Conservation (phyloP, 2,329 filamentous ascomycete genomes). For the Blastomyces parvus region DNA sequence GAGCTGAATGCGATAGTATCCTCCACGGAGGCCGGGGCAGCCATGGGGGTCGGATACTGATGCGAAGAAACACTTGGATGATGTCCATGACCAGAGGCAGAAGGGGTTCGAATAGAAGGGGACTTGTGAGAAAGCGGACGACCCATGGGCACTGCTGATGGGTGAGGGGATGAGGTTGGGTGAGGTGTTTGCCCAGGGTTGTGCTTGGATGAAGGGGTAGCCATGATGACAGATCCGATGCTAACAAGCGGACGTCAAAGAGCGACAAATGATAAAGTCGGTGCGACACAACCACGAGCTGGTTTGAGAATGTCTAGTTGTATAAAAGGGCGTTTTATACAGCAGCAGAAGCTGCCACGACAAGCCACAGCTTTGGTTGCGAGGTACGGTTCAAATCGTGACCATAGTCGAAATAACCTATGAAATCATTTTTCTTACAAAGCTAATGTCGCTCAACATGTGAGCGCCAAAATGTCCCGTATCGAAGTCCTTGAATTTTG, state of each 20-base stretch:
- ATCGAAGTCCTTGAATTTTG: neutral
- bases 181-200: conserved; percentile 36
- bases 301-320: neutral
- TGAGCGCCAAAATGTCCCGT: neutral
- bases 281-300: neutral
- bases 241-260: neutral
- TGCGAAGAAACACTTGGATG: conserved; percentile 31
- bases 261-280: neutral
- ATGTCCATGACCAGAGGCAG: conserved; percentile 30
- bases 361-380: neutral
- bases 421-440: neutral
- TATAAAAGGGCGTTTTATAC: neutral
- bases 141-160: conserved; percentile 32
- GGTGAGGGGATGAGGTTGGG: conserved; percentile 37
- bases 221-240: conserved; percentile 26
- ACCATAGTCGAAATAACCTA: neutral
- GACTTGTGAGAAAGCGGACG: conserved; percentile 37
- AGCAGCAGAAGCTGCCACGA: neutral
- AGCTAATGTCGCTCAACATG: neutral
- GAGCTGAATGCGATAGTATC: conserved; percentile 38
- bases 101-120: conserved; percentile 37
- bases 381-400: neutral
- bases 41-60: conserved; percentile 37
- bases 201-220: conserved; percentile 37
- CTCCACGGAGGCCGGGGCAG: conserved; percentile 28